Percentiles rank a stretch among this genome's conserved stretches.
phyloP scores from a whole-genome alignment of 305 asterid species.

The Stenogyne calaminthoides region DNA sequence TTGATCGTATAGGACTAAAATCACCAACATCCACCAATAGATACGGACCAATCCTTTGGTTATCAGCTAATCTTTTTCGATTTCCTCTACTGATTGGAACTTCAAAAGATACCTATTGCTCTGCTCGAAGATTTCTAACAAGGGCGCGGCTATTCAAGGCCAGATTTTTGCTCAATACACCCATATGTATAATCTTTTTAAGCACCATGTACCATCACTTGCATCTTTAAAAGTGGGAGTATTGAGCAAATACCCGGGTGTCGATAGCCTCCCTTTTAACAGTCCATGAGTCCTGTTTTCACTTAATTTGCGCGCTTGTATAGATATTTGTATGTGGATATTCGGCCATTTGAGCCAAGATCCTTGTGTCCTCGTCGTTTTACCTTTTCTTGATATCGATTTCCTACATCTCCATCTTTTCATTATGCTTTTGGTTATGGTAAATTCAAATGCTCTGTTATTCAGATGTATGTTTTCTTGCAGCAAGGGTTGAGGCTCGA shows the following conservation, averaged over 20 bases:
- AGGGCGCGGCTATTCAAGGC: background rate
- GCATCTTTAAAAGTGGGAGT: too few relatives aligned
- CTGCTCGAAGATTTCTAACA: background rate
- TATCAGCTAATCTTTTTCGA: background rate
- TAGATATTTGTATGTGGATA: background rate
- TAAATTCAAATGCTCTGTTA: slow-evolving; percentile 20
- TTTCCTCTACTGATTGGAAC: background rate
- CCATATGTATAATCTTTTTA: too few relatives aligned
- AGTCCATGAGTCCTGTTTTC: background rate
- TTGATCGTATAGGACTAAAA: too few relatives aligned
- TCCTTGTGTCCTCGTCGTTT: background rate
- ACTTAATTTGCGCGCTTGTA: background rate
- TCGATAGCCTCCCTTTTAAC: too few relatives aligned
- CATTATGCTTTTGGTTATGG: background rate
- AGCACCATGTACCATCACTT: too few relatives aligned
- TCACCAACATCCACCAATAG: too few relatives aligned
- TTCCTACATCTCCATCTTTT: background rate
- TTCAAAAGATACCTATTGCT: background rate
- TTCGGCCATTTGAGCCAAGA: background rate
- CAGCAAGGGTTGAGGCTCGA: background rate
- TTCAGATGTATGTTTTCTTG: background rate
- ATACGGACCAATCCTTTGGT: too few relatives aligned
- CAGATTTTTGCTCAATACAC: too few relatives aligned
- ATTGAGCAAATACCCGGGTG: too few relatives aligned
- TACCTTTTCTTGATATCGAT: background rate